Base-by-base conservation (phyloP, 352 stramenopile species). In the Phytophthora kernoviae region DNA sequence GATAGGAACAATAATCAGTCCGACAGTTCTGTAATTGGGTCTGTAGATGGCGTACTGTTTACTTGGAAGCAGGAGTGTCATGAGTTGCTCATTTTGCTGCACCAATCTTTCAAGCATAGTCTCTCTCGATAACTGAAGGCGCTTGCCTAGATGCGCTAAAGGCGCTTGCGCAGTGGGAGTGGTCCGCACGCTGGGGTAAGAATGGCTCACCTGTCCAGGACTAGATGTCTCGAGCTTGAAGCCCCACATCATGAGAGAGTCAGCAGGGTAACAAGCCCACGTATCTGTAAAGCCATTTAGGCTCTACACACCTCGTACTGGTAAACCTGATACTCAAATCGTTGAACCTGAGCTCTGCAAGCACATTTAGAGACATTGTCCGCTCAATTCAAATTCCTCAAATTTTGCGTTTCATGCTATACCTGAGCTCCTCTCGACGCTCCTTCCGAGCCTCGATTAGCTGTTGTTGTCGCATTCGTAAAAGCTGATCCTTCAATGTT, bases 31-130 rank as follows among this genome's bases (percentile, higher is more conserved):
- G 33, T 17, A 40, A 14, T 14, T 14, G 33, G 11, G 12, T 40
- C 24, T 30, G 6, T 21, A 48, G n/a, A 18, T 22, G 24, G 44
- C 47, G n/a, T 58, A 64, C 60, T 34, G 1, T 15, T 20, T 41
- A 21, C 26, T 18, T n/a, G 59, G 44, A 39, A 58, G 43, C 3
- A 73, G 24, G 14, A 75, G 43, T 33, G 55, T 22, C 34, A 62
- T 68, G 12, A 75, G 60, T 37, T 68, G 55, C 11, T 71, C 46
- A 14, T 75, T 75, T 58, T 75, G 66, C 15, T 75, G 56, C 18
- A 71, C 41, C 33, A 75, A 34, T 21, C 41, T 48, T 24, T 55
- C 55, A 50, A 75, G 40, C 11, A 68, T 21, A 7, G 24, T 37
- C 41, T 56, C 40, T 24, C 21, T 61, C 43, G 52, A 53, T 2